Evolutionary conservation across 257 asterid genomes (phyloP).

Genomic region (Penstemon newberryi): DNA sequence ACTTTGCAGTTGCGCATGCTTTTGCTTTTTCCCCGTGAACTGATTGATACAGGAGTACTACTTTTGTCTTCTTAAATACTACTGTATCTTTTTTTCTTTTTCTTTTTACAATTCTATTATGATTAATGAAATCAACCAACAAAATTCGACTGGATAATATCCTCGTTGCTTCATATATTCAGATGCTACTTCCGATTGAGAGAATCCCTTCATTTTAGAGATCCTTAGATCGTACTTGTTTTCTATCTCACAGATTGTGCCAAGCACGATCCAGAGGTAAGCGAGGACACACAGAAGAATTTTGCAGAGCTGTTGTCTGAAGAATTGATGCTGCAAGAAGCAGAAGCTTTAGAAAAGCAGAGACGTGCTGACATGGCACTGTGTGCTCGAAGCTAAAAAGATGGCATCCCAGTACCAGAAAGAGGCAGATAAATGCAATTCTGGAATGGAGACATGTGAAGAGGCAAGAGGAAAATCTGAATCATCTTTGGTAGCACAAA

Average conservation of each 20-base stretch:
- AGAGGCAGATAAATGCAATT: constrained; percentile 96
- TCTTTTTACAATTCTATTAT: too few species aligned
- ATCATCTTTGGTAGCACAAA: constrained; percentile 63
- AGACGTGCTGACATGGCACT: constrained; percentile 83
- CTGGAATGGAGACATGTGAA: constrained; percentile 97
- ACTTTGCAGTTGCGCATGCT: too few species aligned
- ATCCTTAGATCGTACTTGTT: too few species aligned
- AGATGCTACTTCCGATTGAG: too few species aligned
- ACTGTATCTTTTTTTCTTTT: too few species aligned
- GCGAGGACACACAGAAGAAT: constrained; percentile 84
- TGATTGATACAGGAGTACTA: too few species aligned
- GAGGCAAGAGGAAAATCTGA: constrained; percentile 94
- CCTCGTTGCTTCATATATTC: too few species aligned
- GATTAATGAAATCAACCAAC: too few species aligned
- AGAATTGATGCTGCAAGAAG: constrained; percentile 75
- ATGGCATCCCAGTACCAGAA: constrained; percentile 91
- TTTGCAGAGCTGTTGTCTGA: constrained; percentile 81
- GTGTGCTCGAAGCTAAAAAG: constrained; percentile 75
- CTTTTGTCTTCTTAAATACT: too few species aligned
- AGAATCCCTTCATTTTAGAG: too few species aligned
- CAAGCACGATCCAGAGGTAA: constrained; percentile 81
- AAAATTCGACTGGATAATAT: too few species aligned
- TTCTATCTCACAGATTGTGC: constrained; percentile 59
- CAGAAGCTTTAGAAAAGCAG: constrained; percentile 79
- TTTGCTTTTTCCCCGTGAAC: too few species aligned